Evolutionary conservation across 805 yeast species (phyloP).

Genomic region (Priceomyces melissophilus): DNA sequence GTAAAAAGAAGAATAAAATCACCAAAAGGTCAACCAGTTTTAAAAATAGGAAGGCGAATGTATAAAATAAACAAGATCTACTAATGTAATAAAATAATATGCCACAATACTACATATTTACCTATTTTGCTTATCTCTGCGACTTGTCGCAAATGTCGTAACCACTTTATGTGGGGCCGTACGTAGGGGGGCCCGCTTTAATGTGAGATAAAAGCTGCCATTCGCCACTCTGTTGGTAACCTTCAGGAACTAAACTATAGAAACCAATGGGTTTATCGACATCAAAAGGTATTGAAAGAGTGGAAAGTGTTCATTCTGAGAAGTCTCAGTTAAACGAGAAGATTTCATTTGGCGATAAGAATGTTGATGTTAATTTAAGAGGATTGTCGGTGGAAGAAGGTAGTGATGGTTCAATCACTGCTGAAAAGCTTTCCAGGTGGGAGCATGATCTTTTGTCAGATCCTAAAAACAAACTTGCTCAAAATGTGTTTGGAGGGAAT

Average conservation of each 20-base stretch:
- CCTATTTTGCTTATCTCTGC: too few species aligned
- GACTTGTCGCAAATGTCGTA: too few species aligned
- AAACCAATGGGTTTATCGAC: not conserved
- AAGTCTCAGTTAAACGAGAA: not conserved
- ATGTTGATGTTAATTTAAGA: constrained; percentile 9
- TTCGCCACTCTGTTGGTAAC: too few species aligned
- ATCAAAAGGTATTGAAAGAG: not conserved
- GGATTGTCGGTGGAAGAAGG: constrained; percentile 12
- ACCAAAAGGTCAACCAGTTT: constrained; percentile 53
- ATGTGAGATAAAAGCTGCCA: too few species aligned
- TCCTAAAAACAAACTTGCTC: constrained; percentile 50
- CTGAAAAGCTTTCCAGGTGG: constrained; percentile 40
- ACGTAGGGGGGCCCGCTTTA: too few species aligned
- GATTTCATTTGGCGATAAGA: not conserved
- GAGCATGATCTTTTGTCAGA: constrained; percentile 41
- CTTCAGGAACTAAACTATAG: not conserved
- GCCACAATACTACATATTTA: too few species aligned
- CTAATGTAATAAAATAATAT: too few species aligned
- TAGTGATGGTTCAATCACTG: constrained; percentile 21
- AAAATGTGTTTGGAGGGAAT: constrained; percentile 51
- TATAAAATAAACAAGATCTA: too few species aligned
- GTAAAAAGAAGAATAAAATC: constrained; percentile 55
- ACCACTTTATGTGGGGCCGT: too few species aligned
- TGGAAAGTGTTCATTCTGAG: not conserved
- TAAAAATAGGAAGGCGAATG: too few species aligned